Base-by-base conservation (phyloP, 176 grass and related monocot species). In the Phyllostachys edulis region DNA sequence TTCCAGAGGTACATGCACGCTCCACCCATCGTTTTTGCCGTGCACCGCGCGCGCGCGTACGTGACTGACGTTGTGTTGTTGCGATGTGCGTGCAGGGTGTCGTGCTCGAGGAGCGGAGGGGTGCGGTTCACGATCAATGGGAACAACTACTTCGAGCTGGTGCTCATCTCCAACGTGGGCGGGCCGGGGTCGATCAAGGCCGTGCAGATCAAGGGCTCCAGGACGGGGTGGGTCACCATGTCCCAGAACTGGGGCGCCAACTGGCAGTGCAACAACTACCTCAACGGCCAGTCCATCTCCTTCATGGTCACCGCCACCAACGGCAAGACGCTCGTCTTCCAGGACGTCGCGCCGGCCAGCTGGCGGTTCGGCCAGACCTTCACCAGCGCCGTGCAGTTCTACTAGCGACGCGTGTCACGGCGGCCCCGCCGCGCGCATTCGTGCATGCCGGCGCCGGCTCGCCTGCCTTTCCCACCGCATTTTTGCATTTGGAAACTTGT, bases 341-440 rank as follows among this genome's bases (percentile, higher is more conserved):
- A 17, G 9, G 27, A 88, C 65, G 44, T 92, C 36, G 80, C 90
- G 4, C 51, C 74, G 7, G 1, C 29, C 44, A 46, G 49, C 71
- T 97, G 94, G 94, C 6, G 6, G 16, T 91, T 90, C 71, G 90
- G 94, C 0, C 94, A 94, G 82, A 97, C 92, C 17, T 97, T 92
- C 73, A 92, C 88, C 81, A 86, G 79, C 81, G 64, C 36, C 64
- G 12, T 5, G 12, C 87, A 93, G 37, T 96, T 91, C 86, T 73
- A 86, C 51, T 93, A 93, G 78, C 83, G 50, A 18, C 2, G 12
- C 41, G 18, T 15, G 37, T 1, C 79, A 52, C 52, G 20, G 20
- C 36, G 69, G 11, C 64, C n/a, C 17, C 17, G 61, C 23, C n/a
- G 45, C 21, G 73, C 20, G 62, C 32, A 10, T 17, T 50, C 21